phyloP scores from a whole-genome alignment of 495 filamentous ascomycete genomes.

The Trichoderma virens region DNA sequence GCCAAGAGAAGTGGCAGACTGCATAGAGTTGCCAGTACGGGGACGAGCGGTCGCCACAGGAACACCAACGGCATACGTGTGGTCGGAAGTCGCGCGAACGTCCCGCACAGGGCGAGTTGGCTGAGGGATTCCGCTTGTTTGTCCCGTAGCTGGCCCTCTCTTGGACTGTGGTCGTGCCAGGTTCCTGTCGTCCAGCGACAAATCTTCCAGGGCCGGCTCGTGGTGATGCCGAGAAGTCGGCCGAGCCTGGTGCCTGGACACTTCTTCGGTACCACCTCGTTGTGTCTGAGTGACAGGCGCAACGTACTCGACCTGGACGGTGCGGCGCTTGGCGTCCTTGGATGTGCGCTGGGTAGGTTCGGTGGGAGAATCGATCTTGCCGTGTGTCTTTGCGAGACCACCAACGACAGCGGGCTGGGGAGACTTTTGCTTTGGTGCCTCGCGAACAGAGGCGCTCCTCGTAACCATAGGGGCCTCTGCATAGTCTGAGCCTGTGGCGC shows the following conservation, averaged over 20 bases:
- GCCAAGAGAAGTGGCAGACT: conserved; percentile 53
- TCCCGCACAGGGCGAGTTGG: conserved; percentile 37
- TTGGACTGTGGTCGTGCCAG: conserved; percentile 15
- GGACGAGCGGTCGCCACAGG: conserved; percentile 52
- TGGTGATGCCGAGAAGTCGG: conserved; percentile 24
- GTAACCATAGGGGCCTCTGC: conserved; percentile 58
- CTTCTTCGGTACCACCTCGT: conserved; percentile 33
- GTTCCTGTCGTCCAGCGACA: conserved; percentile 38
- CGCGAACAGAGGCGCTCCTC: conserved; percentile 86
- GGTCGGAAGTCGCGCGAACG: conserved; percentile 43
- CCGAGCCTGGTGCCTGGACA: conserved; percentile 31
- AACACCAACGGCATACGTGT: conserved; percentile 33
- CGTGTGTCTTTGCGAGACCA: conserved; percentile 66
- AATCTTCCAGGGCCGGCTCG: conserved; percentile 19
- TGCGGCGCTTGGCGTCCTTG: conserved; percentile 83
- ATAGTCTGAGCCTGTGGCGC: conserved; percentile 56
- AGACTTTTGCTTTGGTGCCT: conserved; percentile 66
- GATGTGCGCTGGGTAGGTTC: conserved; percentile 35
- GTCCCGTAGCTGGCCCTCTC: not conserved
- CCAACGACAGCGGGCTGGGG: conserved; percentile 49
- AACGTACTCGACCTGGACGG: conserved; percentile 97
- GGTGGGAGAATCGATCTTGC: conserved; percentile 64
- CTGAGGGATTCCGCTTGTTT: conserved; percentile 23
- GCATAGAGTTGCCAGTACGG: conserved; percentile 74
- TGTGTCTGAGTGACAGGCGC: conserved; percentile 78